Percentiles rank a stretch among this genome's conserved stretches.
Evolutionary conservation across 2,329 filamentous ascomycete genomes (phyloP).

Genomic region (Aureobasidium subglaciale): DNA sequence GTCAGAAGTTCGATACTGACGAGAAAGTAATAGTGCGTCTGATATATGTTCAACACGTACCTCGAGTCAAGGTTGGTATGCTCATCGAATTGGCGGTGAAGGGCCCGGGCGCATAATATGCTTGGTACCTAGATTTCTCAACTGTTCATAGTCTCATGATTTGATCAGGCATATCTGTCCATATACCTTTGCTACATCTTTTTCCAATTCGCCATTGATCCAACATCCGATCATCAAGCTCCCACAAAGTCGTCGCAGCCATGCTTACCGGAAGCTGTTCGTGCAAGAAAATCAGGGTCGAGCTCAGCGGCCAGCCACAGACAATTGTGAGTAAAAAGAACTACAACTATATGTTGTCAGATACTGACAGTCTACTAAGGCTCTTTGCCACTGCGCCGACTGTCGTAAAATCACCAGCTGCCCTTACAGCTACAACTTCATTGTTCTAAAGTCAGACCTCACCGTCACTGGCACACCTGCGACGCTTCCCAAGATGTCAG

Average conservation of each 20-base stretch:
- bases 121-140: no score
- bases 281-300: constrained; percentile 43
- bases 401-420: constrained; percentile 45
- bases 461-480: constrained; percentile 46
- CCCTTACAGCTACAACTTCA: constrained; percentile 45
- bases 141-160: no score
- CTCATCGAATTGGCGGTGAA: no score
- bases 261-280: constrained; percentile 42
- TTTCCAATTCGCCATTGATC: no score
- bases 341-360: constrained; percentile 4
- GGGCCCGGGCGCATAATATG: no score
- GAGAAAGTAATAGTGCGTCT: no score
- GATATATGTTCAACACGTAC: no score
- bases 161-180: no score
- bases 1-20: no score
- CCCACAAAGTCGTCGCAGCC: constrained; percentile 2
- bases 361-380: constrained; percentile 28
- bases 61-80: no score
- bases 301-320: constrained; percentile 40
- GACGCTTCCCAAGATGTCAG: constrained; percentile 41
- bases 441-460: constrained; percentile 39
- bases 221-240: neutral
- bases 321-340: constrained; percentile 32
- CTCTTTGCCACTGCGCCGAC: constrained; percentile 48
- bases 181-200: no score